Conservation (phyloP, 2,329 filamentous ascomycete genomes). For the Raffaelea arxii region DNA sequence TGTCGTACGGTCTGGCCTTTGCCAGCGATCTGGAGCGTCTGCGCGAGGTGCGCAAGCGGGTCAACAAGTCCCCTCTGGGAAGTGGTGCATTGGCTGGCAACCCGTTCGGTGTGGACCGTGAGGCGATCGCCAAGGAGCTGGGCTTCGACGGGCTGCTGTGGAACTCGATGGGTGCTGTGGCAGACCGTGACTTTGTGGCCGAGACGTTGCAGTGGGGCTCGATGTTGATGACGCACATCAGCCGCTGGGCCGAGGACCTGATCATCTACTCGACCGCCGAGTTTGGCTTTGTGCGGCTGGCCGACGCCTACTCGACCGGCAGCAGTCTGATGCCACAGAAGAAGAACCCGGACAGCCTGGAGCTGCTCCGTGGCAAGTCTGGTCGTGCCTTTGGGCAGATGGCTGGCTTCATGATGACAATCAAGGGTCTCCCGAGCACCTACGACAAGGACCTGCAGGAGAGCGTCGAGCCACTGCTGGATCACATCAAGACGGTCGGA, state of each 20-base stretch:
- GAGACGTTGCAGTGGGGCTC: constrained; percentile 74
- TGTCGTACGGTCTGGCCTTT: constrained; percentile 66
- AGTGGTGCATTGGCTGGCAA: constrained; percentile 74
- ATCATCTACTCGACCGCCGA: constrained; percentile 73
- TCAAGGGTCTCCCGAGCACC: constrained; percentile 62
- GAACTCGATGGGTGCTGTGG: constrained; percentile 70
- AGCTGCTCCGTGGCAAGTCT: constrained; percentile 64
- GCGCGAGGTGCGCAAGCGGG: constrained; percentile 60
- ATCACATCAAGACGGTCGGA: constrained; percentile 70
- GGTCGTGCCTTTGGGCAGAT: constrained; percentile 73
- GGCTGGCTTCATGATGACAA: constrained; percentile 67
- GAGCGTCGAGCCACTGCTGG: constrained; percentile 74
- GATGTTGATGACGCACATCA: constrained; percentile 71
- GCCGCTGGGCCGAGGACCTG: constrained; percentile 73
- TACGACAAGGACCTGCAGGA: constrained; percentile 95
- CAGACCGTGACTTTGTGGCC: constrained; percentile 72
- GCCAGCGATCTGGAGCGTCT: constrained; percentile 66
- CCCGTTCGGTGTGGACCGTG: constrained; percentile 71
- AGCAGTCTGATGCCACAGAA: constrained; percentile 74
- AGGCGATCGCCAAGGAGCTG: constrained; percentile 68
- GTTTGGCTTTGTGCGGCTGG: constrained; percentile 65
- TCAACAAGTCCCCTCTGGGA: constrained; percentile 64
- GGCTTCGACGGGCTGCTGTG: constrained; percentile 66
- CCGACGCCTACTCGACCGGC: constrained; percentile 72
- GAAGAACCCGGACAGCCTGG: constrained; percentile 69